Percentiles rank a stretch among this genome's conserved stretches.
Conservation (phyloP, 2,329 filamentous ascomycete genomes). For the Epichloe sp. region DNA sequence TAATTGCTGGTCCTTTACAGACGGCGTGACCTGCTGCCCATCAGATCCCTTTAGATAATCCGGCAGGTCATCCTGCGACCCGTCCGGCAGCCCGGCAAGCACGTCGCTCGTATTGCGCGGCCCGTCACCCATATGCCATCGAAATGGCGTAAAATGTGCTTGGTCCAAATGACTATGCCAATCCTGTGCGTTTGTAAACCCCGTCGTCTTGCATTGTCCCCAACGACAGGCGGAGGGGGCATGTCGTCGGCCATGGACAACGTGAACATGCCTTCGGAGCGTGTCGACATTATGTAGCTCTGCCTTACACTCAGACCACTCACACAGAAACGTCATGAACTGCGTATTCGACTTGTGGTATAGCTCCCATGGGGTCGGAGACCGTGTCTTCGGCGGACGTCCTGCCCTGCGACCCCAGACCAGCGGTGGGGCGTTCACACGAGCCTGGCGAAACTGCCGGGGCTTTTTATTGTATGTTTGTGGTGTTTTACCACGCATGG, state of each 20-base stretch:
- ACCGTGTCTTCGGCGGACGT: conserved; percentile 26
- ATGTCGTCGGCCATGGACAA: conserved; percentile 29
- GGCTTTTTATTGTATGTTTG: conserved; percentile 5
- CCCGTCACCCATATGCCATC: conserved; percentile 49
- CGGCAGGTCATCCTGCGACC: conserved; percentile 24
- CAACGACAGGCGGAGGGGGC: conserved; percentile 15
- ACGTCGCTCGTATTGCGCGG: conserved; percentile 27
- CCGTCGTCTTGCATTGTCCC: conserved; percentile 17
- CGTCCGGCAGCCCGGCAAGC: conserved; percentile 9
- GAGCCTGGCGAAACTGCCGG: conserved; percentile 9
- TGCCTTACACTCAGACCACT: conserved; percentile 45
- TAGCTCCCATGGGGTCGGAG: conserved; percentile 25
- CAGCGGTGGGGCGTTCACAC: conserved; percentile 13
- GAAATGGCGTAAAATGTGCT: conserved; percentile 37
- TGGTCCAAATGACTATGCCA: conserved; percentile 40
- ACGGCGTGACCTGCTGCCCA: conserved; percentile 46
- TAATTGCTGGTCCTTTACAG: conserved; percentile 35
- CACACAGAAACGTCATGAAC: conserved; percentile 42
- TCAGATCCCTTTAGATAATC: conserved; percentile 37
- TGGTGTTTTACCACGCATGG: conserved; percentile 9
- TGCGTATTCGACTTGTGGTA: conserved; percentile 29
- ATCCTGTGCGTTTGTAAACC: conserved; percentile 9
- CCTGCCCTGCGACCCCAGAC: conserved; percentile 26
- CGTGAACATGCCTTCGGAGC: conserved; percentile 37
- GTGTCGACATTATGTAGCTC: conserved; percentile 51